These are phyloP conservation scores for Gossypium australe DNA, from an alignment of 345 rosid species.

Conservation along the genomic window DNA sequence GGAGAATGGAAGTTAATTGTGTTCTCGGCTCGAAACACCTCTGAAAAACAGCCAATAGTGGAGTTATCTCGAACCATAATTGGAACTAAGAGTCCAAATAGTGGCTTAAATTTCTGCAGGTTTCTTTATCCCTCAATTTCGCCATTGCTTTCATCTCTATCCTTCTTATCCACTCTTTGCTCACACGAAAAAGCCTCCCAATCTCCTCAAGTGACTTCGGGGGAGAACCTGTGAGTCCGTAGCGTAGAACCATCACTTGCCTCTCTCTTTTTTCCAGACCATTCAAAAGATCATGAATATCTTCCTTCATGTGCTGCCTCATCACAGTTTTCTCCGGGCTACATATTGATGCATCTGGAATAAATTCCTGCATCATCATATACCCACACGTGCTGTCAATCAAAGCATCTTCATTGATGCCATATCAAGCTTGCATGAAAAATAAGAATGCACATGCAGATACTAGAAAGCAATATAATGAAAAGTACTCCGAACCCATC, in stretches of 20 bases:
- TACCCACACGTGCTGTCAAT: background rate
- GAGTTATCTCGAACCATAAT: background rate
- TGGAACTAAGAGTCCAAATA: constrained; percentile 21
- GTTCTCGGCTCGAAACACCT: background rate
- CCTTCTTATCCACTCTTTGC: constrained; percentile 84
- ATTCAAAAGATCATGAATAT: constrained; percentile 41
- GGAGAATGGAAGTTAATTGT: background rate
- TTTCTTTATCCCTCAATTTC: constrained; percentile 45
- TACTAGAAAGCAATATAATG: background rate
- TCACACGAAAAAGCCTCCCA: constrained; percentile 54
- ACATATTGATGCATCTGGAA: constrained; percentile 41
- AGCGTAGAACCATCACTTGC: constrained; percentile 57
- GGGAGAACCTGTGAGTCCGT: constrained; percentile 46
- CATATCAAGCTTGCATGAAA: background rate
- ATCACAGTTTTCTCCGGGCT: constrained; percentile 48
- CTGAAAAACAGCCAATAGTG: background rate
- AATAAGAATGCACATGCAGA: background rate
- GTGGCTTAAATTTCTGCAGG: constrained; percentile 34
- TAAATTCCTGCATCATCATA: constrained; percentile 45
- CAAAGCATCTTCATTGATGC: background rate
- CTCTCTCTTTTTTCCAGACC: constrained; percentile 63
- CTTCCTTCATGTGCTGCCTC: constrained; percentile 52
- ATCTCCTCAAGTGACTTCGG: constrained; percentile 73
- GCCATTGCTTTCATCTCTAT: constrained; percentile 59
- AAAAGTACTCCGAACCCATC: background rate